Percentiles rank a stretch among this genome's conserved stretches.
These are phyloP conservation scores for Camellia oleifera DNA, from an alignment of 179 eudicot species.

Conservation along the genomic window DNA sequence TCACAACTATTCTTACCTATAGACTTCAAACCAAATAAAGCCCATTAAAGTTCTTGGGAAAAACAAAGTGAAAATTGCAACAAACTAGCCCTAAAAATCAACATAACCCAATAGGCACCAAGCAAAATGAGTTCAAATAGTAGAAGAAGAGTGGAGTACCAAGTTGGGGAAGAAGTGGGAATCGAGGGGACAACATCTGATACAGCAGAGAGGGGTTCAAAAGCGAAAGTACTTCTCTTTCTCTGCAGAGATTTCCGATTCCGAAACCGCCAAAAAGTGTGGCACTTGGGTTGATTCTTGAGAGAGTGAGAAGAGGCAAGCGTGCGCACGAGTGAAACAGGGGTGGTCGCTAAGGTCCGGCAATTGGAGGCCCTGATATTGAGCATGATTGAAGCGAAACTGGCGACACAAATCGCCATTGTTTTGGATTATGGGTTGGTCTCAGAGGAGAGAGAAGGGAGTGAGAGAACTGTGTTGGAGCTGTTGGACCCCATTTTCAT, in stretches of 20 bases:
- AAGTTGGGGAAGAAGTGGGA: conserved; percentile 18
- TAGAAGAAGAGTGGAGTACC: conserved; percentile 15
- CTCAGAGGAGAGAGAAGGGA: neutral
- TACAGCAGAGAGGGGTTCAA: conserved; percentile 20
- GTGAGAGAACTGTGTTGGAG: too few species aligned
- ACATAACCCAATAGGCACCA: neutral
- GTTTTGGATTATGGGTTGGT: neutral
- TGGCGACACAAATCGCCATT: conserved; percentile 24
- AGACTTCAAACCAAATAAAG: neutral
- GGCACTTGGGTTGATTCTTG: conserved; percentile 10
- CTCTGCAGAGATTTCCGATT: conserved; percentile 7
- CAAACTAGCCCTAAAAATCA: neutral
- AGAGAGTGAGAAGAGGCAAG: conserved; percentile 18
- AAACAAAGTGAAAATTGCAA: neutral
- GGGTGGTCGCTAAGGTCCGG: conserved; percentile 21
- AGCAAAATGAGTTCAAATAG: neutral
- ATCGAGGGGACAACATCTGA: conserved; percentile 15
- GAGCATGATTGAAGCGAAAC: conserved; percentile 25
- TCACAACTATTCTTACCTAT: neutral
- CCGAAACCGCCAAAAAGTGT: neutral
- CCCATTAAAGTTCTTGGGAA: neutral
- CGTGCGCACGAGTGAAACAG: conserved; percentile 20
- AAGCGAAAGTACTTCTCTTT: conserved; percentile 15
- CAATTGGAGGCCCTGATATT: conserved; percentile 22
- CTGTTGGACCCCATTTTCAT: too few species aligned